A percentile compares a stretch with the other conserved stretches of the same genome.
Conservation (phyloP, 768 basidiomycete genomes). For the Cyclocybe aegerita region DNA sequence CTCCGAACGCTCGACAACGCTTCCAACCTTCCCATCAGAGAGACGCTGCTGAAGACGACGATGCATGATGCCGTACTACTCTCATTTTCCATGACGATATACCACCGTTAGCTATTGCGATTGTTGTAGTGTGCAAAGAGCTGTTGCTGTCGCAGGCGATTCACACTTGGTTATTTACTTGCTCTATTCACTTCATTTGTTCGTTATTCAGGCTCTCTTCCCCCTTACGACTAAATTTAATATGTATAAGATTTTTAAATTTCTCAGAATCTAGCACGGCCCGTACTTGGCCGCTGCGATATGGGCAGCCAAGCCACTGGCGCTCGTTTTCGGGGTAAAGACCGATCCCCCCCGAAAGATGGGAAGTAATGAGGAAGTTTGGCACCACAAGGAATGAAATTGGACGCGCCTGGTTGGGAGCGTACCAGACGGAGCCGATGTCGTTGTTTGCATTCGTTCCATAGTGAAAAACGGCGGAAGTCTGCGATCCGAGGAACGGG, state of each 20-base stretch:
- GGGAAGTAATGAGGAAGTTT: background rate
- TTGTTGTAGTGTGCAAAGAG: conserved; percentile 4
- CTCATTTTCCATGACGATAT: conserved; percentile 10
- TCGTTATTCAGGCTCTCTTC: background rate
- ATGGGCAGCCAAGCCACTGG: conserved; percentile 42
- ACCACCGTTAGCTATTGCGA: conserved; percentile 1
- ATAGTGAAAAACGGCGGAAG: conserved; percentile 41
- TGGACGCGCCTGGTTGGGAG: conserved; percentile 33
- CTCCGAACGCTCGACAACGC: conserved; percentile 19
- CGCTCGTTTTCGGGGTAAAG: conserved; percentile 43
- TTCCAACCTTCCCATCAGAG: conserved; percentile 23
- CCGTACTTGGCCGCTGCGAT: conserved; percentile 44
- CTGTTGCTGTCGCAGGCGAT: conserved; percentile 1
- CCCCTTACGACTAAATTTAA: background rate
- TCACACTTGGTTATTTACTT: conserved; percentile 15
- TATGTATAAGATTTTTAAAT: no score
- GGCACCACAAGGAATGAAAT: background rate
- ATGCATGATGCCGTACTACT: conserved; percentile 14
- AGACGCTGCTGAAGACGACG: conserved; percentile 24
- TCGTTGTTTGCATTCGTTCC: conserved; percentile 38
- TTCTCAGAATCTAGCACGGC: conserved; percentile 27
- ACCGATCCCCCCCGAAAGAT: conserved; percentile 36
- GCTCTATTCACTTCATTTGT: conserved; percentile 12
- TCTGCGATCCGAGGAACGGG: conserved; percentile 38
- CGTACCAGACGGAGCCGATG: conserved; percentile 48